Conservation (phyloP, 2,329 filamentous ascomycete species). For the Cordyceps fumosorosea region DNA sequence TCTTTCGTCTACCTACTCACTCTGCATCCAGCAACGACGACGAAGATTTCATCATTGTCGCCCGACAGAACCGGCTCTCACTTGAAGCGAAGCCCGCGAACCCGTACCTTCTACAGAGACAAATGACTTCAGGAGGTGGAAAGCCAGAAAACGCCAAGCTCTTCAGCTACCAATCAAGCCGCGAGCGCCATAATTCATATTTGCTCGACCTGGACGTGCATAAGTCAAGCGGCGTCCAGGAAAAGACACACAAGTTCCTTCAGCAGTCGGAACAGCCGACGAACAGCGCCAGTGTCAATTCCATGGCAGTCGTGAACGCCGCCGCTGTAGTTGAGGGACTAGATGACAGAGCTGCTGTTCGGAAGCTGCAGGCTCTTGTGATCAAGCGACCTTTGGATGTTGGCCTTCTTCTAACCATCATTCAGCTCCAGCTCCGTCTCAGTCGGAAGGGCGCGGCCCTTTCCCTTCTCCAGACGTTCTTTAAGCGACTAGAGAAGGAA, state of each 20-base stretch:
- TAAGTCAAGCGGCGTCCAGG: slow-evolving; percentile 58
- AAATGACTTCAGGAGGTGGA: slow-evolving; percentile 48
- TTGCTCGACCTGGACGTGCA: slow-evolving; percentile 58
- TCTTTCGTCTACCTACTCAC: slow-evolving; percentile 22
- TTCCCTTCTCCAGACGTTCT: slow-evolving; percentile 66
- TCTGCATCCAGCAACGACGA: slow-evolving; percentile 52
- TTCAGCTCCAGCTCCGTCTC: slow-evolving; percentile 71
- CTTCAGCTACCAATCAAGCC: slow-evolving; percentile 60
- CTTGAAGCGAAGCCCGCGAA: slow-evolving; percentile 44
- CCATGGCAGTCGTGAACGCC: slow-evolving; percentile 52
- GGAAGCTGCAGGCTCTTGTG: slow-evolving; percentile 60
- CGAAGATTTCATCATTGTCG: slow-evolving; percentile 57
- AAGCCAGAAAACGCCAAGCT: slow-evolving; percentile 54
- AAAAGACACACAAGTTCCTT: slow-evolving; percentile 39
- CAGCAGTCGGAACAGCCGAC: slow-evolving; percentile 22
- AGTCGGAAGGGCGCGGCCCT: slow-evolving; percentile 69
- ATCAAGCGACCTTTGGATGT: slow-evolving; percentile 73
- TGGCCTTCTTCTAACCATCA: slow-evolving; percentile 69
- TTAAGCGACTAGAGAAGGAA: slow-evolving; percentile 62
- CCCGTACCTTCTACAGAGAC: slow-evolving; percentile 60
- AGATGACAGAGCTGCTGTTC: slow-evolving; percentile 60
- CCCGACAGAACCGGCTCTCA: slow-evolving; percentile 54
- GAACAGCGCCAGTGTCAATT: slow-evolving; percentile 27
- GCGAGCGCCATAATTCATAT: slow-evolving; percentile 55
- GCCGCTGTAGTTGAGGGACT: slow-evolving; percentile 62